Base-by-base conservation (phyloP, 2,329 filamentous ascomycete genomes). In the Pyrenochaeta sp. region DNA sequence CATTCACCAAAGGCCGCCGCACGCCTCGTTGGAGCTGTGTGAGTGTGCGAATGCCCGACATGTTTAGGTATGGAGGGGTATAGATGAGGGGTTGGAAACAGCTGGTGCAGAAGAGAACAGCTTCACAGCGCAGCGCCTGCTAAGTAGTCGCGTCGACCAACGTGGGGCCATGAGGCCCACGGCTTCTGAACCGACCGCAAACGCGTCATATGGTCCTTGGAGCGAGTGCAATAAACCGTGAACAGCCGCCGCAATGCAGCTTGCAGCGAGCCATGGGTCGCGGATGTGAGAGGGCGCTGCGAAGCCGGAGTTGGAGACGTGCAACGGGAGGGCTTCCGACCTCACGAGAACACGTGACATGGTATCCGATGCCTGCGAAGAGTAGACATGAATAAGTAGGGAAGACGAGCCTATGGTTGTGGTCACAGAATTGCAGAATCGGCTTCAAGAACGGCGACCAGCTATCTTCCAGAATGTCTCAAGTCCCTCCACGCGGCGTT, bases 1-100 rank as follows among this genome's bases (percentile, higher is more conserved):
- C 43, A 29, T 42, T 58, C 30, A 48, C 49, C 47, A 64, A 42
- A 17, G 53, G 59, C 40, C 59, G 57, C 40, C 50, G 56, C 39
- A 48, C 47, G 29, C 45, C 47, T 42, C 51, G 54, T 11, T 35
- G 35, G 30, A 55, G 43, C 15, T 49, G 56, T 35, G 62, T 46
- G 43, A 71, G 50, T 27, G 55, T 58, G 44, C 55, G 60, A 36
- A 59, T 56, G 45, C 54, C 49, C 39, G 51, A 61, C 62, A 66
- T 67, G 20, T 23, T 54, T 45, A 37, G 27, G 23, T 49, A 45
- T 23, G 27, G 27, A 21, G 15, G 42, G 35, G 37, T 37, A 37
- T 9, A n/a, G n/a, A n/a, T 14, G 31, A 45, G 43, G 32, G 43
- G 31, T 33, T 29, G n/a, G n/a, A 29, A 18, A 29, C 37, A 49